Evolutionary conservation across 164 flowering plant species (phyloP).

Genomic region (Litsea cubeba): DNA sequence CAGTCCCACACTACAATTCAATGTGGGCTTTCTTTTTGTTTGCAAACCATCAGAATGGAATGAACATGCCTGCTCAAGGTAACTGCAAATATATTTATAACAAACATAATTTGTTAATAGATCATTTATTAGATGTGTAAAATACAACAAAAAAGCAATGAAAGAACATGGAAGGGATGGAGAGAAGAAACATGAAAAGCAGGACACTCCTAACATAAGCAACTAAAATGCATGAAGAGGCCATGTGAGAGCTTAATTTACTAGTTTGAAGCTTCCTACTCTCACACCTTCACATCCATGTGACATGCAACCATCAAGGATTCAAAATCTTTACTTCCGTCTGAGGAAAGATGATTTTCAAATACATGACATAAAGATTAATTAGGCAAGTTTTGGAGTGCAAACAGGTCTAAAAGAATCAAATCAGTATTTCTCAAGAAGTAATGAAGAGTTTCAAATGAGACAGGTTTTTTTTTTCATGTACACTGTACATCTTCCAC

Average conservation of each 20-base stretch:
- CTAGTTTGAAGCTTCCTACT: neutral
- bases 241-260: neutral
- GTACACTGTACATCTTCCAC: slow-evolving; percentile 6
- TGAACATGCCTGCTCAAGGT: no score
- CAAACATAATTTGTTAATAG: slow-evolving; percentile 5
- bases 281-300: neutral
- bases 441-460: neutral
- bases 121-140: neutral
- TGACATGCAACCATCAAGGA: neutral
- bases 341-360: neutral
- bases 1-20: no score
- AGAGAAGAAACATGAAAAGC: neutral
- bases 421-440: neutral
- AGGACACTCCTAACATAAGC: neutral
- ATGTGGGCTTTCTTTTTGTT: no score
- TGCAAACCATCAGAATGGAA: no score
- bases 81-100: neutral
- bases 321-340: neutral
- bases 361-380: neutral
- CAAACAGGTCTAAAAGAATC: neutral
- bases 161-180: slow-evolving; percentile 15
- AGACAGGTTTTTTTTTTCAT: neutral
- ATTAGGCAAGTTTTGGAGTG: neutral
- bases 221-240: neutral
- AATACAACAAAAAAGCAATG: slow-evolving; percentile 10